phyloP scores from a whole-genome alignment of 2,329 filamentous ascomycete species.

The Fusarium sp. region DNA sequence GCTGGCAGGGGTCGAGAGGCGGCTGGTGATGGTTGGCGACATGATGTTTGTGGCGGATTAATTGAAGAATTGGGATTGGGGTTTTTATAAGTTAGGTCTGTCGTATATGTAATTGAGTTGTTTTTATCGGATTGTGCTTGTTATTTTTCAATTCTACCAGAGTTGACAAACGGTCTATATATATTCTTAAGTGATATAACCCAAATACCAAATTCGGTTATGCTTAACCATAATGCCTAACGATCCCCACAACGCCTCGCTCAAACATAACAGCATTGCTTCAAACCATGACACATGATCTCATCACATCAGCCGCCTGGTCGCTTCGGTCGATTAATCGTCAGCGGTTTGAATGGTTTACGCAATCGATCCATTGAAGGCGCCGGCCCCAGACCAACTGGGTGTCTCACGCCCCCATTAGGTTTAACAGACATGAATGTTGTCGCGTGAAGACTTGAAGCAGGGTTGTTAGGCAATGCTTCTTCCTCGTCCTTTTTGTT shows the following conservation, averaged over 20 bases:
- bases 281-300: constrained; percentile 8
- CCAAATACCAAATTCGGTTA: constrained; percentile 26
- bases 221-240: constrained; percentile 40
- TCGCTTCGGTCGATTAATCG: constrained; percentile 58
- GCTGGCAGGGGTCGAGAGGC: constrained; percentile 27
- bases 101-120: background rate
- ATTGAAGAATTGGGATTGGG: background rate
- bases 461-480: constrained; percentile 49
- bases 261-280: constrained; percentile 11
- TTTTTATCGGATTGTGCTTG: constrained; percentile 1
- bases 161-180: constrained; percentile 7
- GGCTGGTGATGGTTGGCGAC: constrained; percentile 35
- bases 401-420: constrained; percentile 57
- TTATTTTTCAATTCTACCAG: background rate
- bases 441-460: constrained; percentile 63
- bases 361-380: constrained; percentile 63
- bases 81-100: background rate
- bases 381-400: constrained; percentile 58
- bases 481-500: constrained; percentile 44
- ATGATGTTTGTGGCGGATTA: constrained; percentile 22
- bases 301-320: constrained; percentile 33
- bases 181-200: constrained; percentile 13
- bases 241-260: constrained; percentile 17
- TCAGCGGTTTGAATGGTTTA: constrained; percentile 69
- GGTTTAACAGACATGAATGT: constrained; percentile 58